Evolutionary conservation across 805 yeast genomes (phyloP).

Genomic region (Lachancea dasiensis): DNA sequence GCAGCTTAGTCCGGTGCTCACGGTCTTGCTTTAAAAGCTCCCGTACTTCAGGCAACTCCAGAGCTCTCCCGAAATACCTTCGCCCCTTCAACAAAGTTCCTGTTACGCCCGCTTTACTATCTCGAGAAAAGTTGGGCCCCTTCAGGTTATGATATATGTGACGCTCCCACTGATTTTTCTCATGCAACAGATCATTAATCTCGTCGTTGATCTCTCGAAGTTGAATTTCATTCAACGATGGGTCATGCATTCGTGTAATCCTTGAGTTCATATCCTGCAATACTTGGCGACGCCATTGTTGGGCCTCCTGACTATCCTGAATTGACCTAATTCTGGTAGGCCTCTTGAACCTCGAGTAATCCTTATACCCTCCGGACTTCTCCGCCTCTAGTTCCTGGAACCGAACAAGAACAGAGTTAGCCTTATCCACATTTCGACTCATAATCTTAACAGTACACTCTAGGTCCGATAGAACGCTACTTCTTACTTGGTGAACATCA

Average conservation of each 20-base stretch:
- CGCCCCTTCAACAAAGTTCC: constrained; percentile 44
- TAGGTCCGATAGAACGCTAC: no score
- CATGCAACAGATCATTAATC: constrained; percentile 58
- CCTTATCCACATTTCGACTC: constrained; percentile 75
- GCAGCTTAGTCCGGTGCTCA: constrained; percentile 19
- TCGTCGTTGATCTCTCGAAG: constrained; percentile 71
- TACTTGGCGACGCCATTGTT: constrained; percentile 60
- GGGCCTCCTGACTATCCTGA: constrained; percentile 54
- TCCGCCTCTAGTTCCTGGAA: constrained; percentile 57
- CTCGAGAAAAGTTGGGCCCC: constrained; percentile 57
- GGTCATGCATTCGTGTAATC: constrained; percentile 60
- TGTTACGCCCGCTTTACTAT: constrained; percentile 15
- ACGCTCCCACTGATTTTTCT: constrained; percentile 73
- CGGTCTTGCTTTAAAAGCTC: constrained; percentile 38
- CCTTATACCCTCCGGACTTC: constrained; percentile 49
- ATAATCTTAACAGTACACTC: no score
- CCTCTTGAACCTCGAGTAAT: constrained; percentile 48
- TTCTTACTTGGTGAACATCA: no score
- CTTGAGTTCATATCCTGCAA: constrained; percentile 57
- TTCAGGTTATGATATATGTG: constrained; percentile 58
- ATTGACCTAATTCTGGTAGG: constrained; percentile 57
- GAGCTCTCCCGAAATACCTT: constrained; percentile 78
- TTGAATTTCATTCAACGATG: constrained; percentile 49
- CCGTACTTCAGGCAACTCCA: constrained; percentile 68
- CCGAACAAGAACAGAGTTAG: constrained; percentile 63